These are phyloP conservation scores for Pisolithus thermaeus DNA, from an alignment of 1,284 basidiomycete species.

Conservation along the genomic window DNA sequence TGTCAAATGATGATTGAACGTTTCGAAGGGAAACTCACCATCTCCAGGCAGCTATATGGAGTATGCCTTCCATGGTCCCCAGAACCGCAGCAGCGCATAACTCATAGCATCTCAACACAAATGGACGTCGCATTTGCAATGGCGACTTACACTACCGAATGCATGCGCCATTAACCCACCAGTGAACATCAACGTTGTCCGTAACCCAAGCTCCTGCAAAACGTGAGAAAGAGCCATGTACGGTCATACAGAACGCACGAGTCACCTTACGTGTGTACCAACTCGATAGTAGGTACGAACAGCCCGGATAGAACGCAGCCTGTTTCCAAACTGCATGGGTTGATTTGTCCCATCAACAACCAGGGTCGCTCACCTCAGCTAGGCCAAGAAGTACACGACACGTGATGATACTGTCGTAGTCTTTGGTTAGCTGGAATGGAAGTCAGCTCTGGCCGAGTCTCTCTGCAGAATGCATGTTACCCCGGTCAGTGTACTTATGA, in stretches of 20 bases:
- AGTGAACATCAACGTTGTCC: conserved; percentile 64
- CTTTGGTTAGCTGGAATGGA: conserved; percentile 41
- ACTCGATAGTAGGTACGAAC: conserved; percentile 54
- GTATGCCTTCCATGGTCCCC: conserved; percentile 58
- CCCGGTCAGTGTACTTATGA: conserved; percentile 57
- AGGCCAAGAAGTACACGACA: conserved; percentile 60
- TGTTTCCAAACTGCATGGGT: conserved; percentile 13
- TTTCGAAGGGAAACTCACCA: conserved; percentile 39
- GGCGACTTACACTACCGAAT: conserved; percentile 55
- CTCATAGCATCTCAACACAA: conserved; percentile 23
- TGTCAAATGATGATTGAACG: background rate
- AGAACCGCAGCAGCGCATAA: conserved; percentile 68
- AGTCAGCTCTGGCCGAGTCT: background rate
- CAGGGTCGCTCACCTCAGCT: conserved; percentile 39
- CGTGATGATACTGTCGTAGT: conserved; percentile 50
- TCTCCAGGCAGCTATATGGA: conserved; percentile 67
- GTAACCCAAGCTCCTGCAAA: conserved; percentile 56
- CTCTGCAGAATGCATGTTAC: conserved; percentile 28
- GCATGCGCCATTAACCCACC: conserved; percentile 71
- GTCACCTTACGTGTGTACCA: conserved; percentile 61
- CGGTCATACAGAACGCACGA: background rate
- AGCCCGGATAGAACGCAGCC: conserved; percentile 61
- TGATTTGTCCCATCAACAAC: background rate
- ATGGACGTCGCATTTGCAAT: conserved; percentile 8
- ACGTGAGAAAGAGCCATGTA: background rate